phyloP scores from a whole-genome alignment of 2,329 filamentous ascomycete species.

The Pseudogymnoascus sp. region DNA sequence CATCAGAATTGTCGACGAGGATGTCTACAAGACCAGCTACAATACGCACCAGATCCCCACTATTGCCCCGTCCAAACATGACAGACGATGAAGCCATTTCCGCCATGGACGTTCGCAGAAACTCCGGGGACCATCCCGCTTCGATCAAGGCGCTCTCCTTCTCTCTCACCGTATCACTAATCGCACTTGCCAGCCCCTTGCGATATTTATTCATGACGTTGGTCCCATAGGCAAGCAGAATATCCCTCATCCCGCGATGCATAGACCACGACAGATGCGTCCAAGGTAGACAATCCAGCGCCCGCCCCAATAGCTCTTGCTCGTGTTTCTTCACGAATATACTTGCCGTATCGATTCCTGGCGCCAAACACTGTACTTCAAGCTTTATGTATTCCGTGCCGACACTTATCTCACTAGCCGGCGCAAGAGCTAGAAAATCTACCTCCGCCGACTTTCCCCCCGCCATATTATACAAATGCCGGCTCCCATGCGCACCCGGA shows the following conservation, averaged over 20 bases:
- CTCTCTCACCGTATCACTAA: conserved; percentile 13
- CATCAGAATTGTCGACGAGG: neutral
- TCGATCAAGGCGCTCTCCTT: conserved; percentile 14
- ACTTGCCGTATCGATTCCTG: conserved; percentile 7
- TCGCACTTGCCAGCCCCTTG: conserved; percentile 15
- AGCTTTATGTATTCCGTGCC: conserved; percentile 10
- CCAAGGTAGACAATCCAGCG: conserved; percentile 29
- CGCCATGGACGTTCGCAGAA: conserved; percentile 24
- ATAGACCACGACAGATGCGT: conserved; percentile 27
- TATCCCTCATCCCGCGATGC: conserved; percentile 27
- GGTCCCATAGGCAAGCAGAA: conserved; percentile 25
- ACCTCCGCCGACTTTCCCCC: conserved; percentile 27
- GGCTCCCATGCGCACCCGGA: conserved; percentile 24
- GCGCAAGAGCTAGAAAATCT: conserved; percentile 22
- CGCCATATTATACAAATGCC: conserved; percentile 29
- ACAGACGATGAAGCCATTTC: conserved; percentile 25
- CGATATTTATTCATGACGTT: conserved; percentile 23
- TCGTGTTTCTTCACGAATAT: conserved; percentile 18
- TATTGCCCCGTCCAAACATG: conserved; percentile 25
- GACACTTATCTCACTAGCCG: neutral
- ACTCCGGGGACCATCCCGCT: conserved; percentile 24
- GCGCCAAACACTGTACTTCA: conserved; percentile 17
- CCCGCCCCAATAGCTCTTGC: conserved; percentile 17
- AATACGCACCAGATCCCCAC: conserved; percentile 27
- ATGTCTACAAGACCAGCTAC: conserved; percentile 22